Base-by-base conservation (phyloP, 129 eudicot genomes). In the Smallanthus sonchifolius region DNA sequence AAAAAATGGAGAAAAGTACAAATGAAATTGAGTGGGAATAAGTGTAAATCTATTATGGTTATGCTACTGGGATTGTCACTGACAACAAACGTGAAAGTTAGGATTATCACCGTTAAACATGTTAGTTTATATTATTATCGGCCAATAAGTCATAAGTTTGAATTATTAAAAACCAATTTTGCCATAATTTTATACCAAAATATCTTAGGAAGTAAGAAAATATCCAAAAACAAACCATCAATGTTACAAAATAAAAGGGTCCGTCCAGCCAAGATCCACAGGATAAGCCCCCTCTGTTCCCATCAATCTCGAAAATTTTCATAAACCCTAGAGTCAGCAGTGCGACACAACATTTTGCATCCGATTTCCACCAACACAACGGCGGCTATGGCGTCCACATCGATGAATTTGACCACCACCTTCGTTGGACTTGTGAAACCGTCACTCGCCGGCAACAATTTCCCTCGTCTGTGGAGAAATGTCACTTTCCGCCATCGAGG, bases 391-490 rank as follows among this genome's bases (percentile, higher is more conserved):
- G 89, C 92, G 68, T 73, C 95, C 24, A 38, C 88, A 6, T 82
- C 96, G 3, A 79, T 89, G 30, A 95, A 92, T 70, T 34, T 89
- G 64, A 87, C 95, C 17, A 69, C 81, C 6, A 79, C 91, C 68
- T 86, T 87, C 65, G 3, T 85, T 5, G 87, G 88, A 59, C 57
- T 90, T 0, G 85, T 91, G n/a, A 78, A 84, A 9, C 17, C 83
- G 56, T 73, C 86, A 40, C 66, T 78, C 30, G 9, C 81, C 35
- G 38, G 54, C 70, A 52, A 65, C 56, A 59, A 73, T 30, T 34
- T 75, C 73, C 87, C 86, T 40, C 55, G 51, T 3, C 61, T 72
- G 11, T 70, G 83, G 80, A 74, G 67, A 51, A 74, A 17, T 24
- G 47, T 70, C 72, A 55, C 65, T 32, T 76, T 36, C 70, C 74